A percentile compares a stretch with the other conserved stretches of the same genome.
Evolutionary conservation across 306 rosid species (phyloP).

Genomic region (Arachis hypogaea): DNA sequence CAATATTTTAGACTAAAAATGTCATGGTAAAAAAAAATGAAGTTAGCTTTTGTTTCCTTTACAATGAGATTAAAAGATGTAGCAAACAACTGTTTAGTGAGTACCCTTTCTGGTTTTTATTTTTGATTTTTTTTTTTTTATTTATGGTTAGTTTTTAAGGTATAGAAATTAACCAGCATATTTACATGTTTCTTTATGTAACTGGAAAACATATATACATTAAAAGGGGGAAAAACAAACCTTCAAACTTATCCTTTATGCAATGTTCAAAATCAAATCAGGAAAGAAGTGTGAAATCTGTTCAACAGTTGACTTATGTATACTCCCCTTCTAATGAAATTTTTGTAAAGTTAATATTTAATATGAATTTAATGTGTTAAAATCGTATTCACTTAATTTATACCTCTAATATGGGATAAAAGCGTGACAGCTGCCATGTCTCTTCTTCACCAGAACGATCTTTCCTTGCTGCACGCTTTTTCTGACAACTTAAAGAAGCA

Average conservation of each 20-base stretch:
- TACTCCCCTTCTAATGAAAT: constrained; percentile 8
- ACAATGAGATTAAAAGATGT: constrained; percentile 11
- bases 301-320: constrained; percentile 15
- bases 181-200: constrained; percentile 26
- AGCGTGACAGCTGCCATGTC: constrained; percentile 87
- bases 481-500: constrained; percentile 56
- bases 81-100: constrained; percentile 18
- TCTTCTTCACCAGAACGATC: constrained; percentile 70
- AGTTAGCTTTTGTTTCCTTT: constrained; percentile 24
- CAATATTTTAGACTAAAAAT: not conserved
- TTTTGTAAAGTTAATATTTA: constrained; percentile 28
- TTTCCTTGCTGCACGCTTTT: constrained; percentile 79
- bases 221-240: constrained; percentile 1
- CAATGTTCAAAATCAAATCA: constrained; percentile 20
- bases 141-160: too few species aligned
- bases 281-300: constrained; percentile 2
- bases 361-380: constrained; percentile 19
- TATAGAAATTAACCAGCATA: constrained; percentile 11
- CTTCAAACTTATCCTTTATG: constrained; percentile 19
- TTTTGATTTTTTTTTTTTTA: too few species aligned
- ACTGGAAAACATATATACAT: not conserved
- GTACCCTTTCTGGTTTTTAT: not conserved
- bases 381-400: constrained; percentile 27
- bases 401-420: constrained; percentile 95
- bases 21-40: constrained; percentile 6